Conservation (phyloP, 345 rosid species). For the Salix viminalis region DNA sequence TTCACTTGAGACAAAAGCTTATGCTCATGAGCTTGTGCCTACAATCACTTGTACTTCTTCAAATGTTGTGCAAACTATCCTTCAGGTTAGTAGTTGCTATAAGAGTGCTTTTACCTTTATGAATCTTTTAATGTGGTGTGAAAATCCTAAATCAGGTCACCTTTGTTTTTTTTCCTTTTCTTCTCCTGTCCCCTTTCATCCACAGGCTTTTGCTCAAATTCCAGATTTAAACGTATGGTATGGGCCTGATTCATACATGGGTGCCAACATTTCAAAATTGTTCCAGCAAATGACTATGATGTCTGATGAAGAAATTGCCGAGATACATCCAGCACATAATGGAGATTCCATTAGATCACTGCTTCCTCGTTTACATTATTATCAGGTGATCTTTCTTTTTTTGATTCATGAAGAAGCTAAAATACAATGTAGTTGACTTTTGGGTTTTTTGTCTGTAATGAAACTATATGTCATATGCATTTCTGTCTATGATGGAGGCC, state of each 20-base stretch:
- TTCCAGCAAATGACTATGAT: constrained; percentile 82
- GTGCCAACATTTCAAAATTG: constrained; percentile 81
- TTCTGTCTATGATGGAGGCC: neutral
- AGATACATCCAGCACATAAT: constrained; percentile 68
- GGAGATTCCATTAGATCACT: constrained; percentile 57
- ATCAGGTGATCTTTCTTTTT: constrained; percentile 46
- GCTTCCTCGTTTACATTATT: constrained; percentile 67
- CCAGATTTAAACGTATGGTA: constrained; percentile 75
- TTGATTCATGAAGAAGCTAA: neutral
- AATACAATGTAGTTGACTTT: neutral
- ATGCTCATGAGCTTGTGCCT: constrained; percentile 91
- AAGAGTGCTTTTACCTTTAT: neutral
- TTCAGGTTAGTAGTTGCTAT: constrained; percentile 56
- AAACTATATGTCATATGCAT: neutral
- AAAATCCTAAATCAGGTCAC: neutral
- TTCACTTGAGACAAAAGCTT: constrained; percentile 92
- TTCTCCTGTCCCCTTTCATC: neutral
- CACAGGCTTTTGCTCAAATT: constrained; percentile 84
- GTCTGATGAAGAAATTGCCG: constrained; percentile 84
- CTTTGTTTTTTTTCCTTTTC: neutral
- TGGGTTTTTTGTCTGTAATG: neutral
- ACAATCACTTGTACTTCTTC: constrained; percentile 97
- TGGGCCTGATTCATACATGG: constrained; percentile 99
- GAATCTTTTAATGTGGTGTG: neutral
- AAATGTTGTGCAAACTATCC: constrained; percentile 84